Evolutionary conservation across 257 asterid species (phyloP), one percentile per base, ranked within the genome.

Genomic region (Salvia hispanica): DNA sequence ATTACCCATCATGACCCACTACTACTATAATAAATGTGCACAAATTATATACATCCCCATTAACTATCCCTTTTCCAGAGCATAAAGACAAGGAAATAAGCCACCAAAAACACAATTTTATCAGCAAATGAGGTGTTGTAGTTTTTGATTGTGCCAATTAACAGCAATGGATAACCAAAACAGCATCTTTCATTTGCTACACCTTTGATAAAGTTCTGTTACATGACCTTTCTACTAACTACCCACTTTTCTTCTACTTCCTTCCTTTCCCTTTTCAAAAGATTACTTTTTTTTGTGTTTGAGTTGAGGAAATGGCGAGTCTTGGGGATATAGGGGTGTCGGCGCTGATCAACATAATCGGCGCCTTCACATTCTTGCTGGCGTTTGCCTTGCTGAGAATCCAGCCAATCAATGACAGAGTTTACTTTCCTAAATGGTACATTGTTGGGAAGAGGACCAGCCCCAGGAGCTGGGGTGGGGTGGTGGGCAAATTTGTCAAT

Each of bases 341-440:
- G 34, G 99, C 96, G 9, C 79, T 83, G 14, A 81, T 91, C 59
- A 91, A 94, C 80, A 84, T 89, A 65, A 58, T 94, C 45, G 57
- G 84, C 54, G 86, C 95, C 9, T 85, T 88, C 63, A 86, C 95
- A 4, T 91, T 94, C 86, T 82, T 94, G 82, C 64, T 91, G 46
- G 98, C 98, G 60, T 94, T 94, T 78, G 99, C 99, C 0, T 16
- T 94, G 74, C 86, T 94, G 39, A 85, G 99, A 67, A 78, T 91
- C 74, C 99, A 94, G 84, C 99, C 99, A 14, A 74, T 94, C 66
- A 94, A 94, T 71, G 97, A 94, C 72, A 84, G 98, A 70, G 87
- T 94, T 83, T 94, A 94, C 73, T 94, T 94, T 61, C 86, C 99
- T 21, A 94, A 94, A 73, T 94, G 96, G 99, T 94, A 94, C 85